Conservation (phyloP, 1,284 basidiomycete genomes). For the Fomes fomentarius region DNA sequence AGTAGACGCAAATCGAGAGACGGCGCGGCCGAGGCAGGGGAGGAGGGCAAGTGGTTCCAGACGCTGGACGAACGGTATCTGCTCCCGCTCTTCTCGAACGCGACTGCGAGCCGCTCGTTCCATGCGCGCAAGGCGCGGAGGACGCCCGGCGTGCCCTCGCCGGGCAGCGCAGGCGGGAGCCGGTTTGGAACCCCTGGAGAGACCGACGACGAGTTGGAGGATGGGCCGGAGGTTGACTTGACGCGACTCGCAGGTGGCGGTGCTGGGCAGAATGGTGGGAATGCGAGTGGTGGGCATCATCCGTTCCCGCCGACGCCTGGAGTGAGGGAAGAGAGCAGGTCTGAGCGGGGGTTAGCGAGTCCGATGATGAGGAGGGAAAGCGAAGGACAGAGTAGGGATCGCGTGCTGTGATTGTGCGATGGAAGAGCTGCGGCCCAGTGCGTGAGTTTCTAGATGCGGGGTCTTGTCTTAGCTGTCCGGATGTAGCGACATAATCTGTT, state of each 20-base stretch:
- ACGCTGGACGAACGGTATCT: constrained; percentile 94
- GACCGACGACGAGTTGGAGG: constrained; percentile 53
- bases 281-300: too few species aligned
- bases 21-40: constrained; percentile 14
- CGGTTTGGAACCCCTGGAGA: constrained; percentile 49
- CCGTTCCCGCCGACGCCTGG: constrained; percentile 36
- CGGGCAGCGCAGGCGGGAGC: constrained; percentile 31
- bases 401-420: constrained; percentile 26
- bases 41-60: constrained; percentile 94
- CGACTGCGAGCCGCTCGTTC: constrained; percentile 87
- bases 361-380: constrained; percentile 52
- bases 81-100: constrained; percentile 93
- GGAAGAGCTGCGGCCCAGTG: too few species aligned
- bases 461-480: too few species aligned
- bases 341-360: constrained; percentile 59
- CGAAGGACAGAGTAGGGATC: constrained; percentile 34
- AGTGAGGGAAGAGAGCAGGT: constrained; percentile 52
- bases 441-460: too few species aligned
- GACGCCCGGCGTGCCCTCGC: constrained; percentile 30
- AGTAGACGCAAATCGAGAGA: constrained; percentile 23
- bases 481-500: too few species aligned
- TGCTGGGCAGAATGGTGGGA: constrained; percentile 2
- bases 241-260: constrained; percentile 17
- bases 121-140: constrained; percentile 76
- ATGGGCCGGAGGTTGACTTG: constrained; percentile 42